These are phyloP conservation scores for Aspergillus steynii DNA, from an alignment of 495 filamentous ascomycete species.

Conservation along the genomic window DNA sequence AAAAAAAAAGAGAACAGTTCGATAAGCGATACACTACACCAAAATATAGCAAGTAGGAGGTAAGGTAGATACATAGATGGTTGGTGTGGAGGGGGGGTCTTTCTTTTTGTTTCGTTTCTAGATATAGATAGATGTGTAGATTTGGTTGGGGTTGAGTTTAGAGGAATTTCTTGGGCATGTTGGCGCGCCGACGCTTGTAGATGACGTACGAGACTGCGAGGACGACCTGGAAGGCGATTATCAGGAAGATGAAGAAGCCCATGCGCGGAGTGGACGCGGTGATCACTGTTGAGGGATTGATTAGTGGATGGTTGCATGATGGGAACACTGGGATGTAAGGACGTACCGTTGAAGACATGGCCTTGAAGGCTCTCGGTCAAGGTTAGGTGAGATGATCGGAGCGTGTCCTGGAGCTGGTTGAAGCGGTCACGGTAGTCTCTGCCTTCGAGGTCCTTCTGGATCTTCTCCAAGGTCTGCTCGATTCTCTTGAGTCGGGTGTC, in stretches of 20 bases:
- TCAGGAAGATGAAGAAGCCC: conserved; percentile 69
- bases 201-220: conserved; percentile 67
- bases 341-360: conserved; percentile 37
- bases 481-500: conserved; percentile 57
- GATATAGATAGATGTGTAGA: not conserved
- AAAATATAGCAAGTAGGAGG: not conserved
- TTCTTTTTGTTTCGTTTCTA: too few species aligned
- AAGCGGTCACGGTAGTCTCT: conserved; percentile 73
- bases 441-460: conserved; percentile 67
- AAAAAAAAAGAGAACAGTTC: not conserved
- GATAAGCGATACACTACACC: not conserved
- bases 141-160: conserved; percentile 34
- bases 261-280: conserved; percentile 63
- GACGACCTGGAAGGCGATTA: conserved; percentile 75
- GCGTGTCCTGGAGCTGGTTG: conserved; percentile 67
- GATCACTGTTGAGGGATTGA: conserved; percentile 49
- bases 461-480: conserved; percentile 50
- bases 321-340: conserved; percentile 11
- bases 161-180: conserved; percentile 89
- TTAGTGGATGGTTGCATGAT: not conserved
- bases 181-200: conserved; percentile 78
- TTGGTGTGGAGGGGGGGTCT: too few species aligned
- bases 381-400: conserved; percentile 70
- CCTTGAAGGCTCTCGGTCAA: conserved; percentile 55
- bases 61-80: not conserved